Conservation (phyloP, 192 early-diverging fungal species). For the Mortierella alpina region DNA sequence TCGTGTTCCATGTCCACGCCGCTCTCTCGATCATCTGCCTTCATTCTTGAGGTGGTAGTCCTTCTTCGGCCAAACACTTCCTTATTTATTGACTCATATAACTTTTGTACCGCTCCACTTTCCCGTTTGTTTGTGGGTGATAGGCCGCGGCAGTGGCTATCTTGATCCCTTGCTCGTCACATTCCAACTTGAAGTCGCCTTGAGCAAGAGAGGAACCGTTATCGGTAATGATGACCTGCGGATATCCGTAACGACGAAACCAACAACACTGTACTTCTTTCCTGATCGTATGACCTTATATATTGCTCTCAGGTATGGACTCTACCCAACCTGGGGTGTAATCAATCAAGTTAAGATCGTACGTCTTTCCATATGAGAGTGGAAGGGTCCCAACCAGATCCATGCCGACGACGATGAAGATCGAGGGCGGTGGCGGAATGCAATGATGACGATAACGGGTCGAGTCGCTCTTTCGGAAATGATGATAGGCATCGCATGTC, state of each 20-base stretch:
- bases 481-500: constrained; percentile 8
- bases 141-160: neutral
- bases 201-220: constrained; percentile 1
- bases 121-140: constrained; percentile 15
- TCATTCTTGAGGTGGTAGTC: no score
- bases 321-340: constrained; percentile 16
- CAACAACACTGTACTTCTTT: neutral
- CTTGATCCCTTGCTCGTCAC: neutral
- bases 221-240: constrained; percentile 15
- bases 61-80: neutral
- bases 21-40: no score
- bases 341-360: constrained; percentile 2
- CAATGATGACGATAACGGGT: constrained; percentile 4
- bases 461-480: neutral
- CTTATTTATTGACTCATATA: neutral
- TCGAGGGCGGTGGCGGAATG: constrained; percentile 4
- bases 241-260: constrained; percentile 11
- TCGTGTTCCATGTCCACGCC: no score
- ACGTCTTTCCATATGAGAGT: neutral
- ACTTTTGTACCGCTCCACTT: constrained; percentile 6
- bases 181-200: neutral
- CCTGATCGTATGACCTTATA: neutral
- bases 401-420: neutral
- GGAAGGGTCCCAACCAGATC: neutral
- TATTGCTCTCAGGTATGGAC: neutral